Percentiles rank a stretch among this genome's conserved stretches.
Conservation (phyloP, 1,284 basidiomycete genomes). For the Puccinia brachypodii region DNA sequence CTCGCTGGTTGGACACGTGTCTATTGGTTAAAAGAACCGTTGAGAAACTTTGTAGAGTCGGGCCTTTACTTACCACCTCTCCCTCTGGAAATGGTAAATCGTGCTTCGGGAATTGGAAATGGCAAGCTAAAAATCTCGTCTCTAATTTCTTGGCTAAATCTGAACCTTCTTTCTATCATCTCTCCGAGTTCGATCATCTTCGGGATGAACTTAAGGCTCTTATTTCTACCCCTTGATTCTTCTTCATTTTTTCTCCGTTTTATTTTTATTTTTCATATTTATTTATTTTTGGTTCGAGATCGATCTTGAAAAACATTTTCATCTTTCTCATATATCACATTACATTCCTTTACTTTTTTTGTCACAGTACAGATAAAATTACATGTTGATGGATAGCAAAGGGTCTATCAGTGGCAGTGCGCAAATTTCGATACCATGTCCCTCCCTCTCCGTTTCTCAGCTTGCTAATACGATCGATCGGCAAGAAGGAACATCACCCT, state of each 20-base stretch:
- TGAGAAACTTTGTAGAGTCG: neutral
- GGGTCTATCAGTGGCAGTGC: too few relatives aligned
- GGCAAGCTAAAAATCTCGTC: conserved; percentile 5
- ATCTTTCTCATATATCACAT: too few relatives aligned
- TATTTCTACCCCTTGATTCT: neutral
- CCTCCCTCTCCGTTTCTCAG: too few relatives aligned
- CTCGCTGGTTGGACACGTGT: neutral
- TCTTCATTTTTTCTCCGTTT: neutral
- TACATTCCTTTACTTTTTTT: too few relatives aligned
- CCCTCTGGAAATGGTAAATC: neutral
- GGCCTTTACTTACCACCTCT: neutral
- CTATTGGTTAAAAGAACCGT: neutral
- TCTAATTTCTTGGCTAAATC: conserved; percentile 1
- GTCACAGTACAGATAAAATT: too few relatives aligned
- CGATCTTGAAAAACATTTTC: too few relatives aligned
- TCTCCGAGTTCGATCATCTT: neutral
- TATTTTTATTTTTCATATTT: too few relatives aligned
- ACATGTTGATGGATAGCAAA: too few relatives aligned
- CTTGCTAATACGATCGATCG: too few relatives aligned
- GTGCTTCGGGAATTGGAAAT: neutral
- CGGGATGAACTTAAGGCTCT: neutral
- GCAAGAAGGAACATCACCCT: too few relatives aligned
- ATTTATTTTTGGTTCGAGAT: too few relatives aligned
- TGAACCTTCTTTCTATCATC: neutral
- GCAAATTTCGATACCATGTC: too few relatives aligned